Conservation (phyloP, 495 filamentous ascomycete species). For the Recurvomyces mirabilis region DNA sequence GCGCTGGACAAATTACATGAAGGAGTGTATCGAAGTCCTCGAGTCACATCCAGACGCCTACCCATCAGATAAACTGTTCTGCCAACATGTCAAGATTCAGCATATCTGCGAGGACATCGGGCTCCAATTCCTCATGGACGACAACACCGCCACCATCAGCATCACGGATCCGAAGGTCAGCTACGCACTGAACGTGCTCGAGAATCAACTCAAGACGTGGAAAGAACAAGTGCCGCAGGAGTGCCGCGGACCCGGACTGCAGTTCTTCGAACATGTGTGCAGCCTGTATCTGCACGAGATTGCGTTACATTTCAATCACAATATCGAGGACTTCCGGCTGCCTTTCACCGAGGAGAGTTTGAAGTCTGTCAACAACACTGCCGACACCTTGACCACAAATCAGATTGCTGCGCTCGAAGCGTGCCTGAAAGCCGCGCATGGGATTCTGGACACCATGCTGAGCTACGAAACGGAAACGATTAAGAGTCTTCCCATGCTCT, state of each 20-base stretch:
- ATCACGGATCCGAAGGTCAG: conserved; percentile 65
- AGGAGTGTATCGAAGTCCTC: conserved; percentile 67
- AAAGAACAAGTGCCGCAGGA: conserved; percentile 42
- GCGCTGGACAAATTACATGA: conserved; percentile 73
- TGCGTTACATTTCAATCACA: conserved; percentile 62
- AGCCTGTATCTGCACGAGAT: conserved; percentile 83
- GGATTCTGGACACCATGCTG: conserved; percentile 59
- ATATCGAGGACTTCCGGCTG: conserved; percentile 47
- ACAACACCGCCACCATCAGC: conserved; percentile 47
- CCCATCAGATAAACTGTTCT: conserved; percentile 59
- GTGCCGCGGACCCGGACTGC: conserved; percentile 37
- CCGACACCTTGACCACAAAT: conserved; percentile 37
- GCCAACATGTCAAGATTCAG: conserved; percentile 66
- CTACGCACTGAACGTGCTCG: conserved; percentile 63
- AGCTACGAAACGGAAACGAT: conserved; percentile 49
- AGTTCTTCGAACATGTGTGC: conserved; percentile 51
- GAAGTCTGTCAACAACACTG: conserved; percentile 29
- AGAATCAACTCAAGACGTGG: conserved; percentile 63
- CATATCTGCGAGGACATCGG: conserved; percentile 74
- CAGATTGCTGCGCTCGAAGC: conserved; percentile 56
- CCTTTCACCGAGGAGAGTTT: conserved; percentile 40
- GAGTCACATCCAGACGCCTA: conserved; percentile 59
- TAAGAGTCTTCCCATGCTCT: conserved; percentile 63
- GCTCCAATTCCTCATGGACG: conserved; percentile 64
- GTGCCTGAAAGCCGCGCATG: conserved; percentile 61